Base-by-base conservation (phyloP, 768 basidiomycete species). In the Termitomyces sp. region DNA sequence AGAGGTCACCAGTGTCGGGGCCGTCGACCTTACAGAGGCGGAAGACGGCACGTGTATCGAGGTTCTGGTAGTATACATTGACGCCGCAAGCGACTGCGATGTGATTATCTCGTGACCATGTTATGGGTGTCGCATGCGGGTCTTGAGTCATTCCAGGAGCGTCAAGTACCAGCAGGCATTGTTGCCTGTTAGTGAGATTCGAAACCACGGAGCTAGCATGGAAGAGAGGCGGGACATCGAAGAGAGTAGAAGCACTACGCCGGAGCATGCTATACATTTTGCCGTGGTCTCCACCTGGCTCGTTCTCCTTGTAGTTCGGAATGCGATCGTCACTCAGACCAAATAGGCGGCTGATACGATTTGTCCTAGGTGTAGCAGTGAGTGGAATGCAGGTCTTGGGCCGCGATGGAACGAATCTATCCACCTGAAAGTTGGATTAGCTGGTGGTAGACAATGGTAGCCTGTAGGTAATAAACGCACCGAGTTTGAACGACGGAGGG, bases 321-420 rank as follows among this genome's bases (percentile, higher is more conserved):
- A 88, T 66, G 20, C 79, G 78, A 58, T 83, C 82, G 62, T 82
- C 82, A 8, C 80, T 62, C 37, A 88, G 76, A 8, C 86, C 87
- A 44, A 87, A 84, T 26, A 81, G 73, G 61, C 81, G 81, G 62
- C 84, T 82, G 45, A 88, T 85, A 22, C 87, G 81, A 54, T 79
- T 82, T n/a, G 87, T 85, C 18, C 87, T 82, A 13, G 87, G 87
- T 1, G 86, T 88, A 36, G 74, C 78, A 55, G 83, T 79, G 46
- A 88, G 78, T 4, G 87, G 86, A 8, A 85, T 65, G 10, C 76
- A 68, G 7, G 69, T 69, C 44, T 81, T 79, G 6, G 82, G 81
- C 16, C 83, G 79, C 5, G 74, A 71, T 1, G 86, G 72, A 37
- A 88, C 78, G 66, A 88, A 88, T 45, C 87, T 77, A 62, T 88